phyloP scores from a whole-genome alignment of 2,329 filamentous ascomycete species.

The Cryphonectria naterciae region DNA sequence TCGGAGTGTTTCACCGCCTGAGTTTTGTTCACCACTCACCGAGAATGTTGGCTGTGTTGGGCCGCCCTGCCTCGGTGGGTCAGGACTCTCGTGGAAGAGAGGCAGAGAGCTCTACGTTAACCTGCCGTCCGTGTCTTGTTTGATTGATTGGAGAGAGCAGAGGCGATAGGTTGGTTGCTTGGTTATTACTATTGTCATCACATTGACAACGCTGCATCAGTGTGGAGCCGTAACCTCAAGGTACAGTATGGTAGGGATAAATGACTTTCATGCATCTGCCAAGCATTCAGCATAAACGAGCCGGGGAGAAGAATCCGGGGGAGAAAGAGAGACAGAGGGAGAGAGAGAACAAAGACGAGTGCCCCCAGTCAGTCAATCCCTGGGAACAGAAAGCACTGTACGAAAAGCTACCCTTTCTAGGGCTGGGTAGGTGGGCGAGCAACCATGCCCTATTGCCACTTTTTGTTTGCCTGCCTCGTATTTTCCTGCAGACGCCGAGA shows the following conservation, averaged over 20 bases:
- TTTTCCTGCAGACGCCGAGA: neutral
- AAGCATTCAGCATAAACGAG: neutral
- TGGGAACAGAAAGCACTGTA: neutral
- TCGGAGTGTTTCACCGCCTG: constrained; percentile 27
- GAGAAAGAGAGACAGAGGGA: neutral
- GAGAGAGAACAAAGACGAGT: neutral
- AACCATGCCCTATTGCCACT: neutral
- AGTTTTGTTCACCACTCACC: constrained; percentile 13
- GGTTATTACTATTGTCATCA: neutral
- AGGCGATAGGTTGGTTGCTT: neutral
- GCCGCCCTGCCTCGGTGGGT: constrained; percentile 5
- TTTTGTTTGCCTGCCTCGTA: constrained; percentile 2
- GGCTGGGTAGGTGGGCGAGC: neutral
- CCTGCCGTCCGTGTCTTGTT: neutral
- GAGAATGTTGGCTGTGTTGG: neutral
- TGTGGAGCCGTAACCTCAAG: neutral
- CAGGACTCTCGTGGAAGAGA: neutral
- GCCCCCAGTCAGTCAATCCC: neutral
- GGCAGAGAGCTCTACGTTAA: neutral
- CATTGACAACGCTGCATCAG: neutral
- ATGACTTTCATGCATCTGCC: neutral
- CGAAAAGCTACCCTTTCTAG: constrained; percentile 16
- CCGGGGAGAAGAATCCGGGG: neutral
- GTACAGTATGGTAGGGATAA: neutral
- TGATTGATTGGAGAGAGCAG: neutral